These are phyloP conservation scores for Taphrina wiesneri DNA, from an alignment of 1,139 yeast genomes.

Conservation along the genomic window DNA sequence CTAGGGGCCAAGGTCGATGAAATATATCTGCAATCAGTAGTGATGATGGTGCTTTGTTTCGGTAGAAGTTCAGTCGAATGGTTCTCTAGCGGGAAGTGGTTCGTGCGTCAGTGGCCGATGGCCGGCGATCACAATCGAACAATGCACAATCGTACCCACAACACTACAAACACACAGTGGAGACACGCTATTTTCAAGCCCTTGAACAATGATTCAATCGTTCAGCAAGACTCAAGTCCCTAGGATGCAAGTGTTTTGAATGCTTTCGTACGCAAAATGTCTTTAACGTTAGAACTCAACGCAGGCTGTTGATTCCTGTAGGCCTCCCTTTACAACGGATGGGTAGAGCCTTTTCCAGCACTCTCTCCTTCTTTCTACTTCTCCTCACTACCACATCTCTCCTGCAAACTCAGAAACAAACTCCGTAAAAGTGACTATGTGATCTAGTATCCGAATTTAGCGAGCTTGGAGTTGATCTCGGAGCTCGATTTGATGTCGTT, in stretches of 20 bases:
- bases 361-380: constrained; percentile 1
- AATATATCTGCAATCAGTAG: too few relatives aligned
- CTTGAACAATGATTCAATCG: too few relatives aligned
- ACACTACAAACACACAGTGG: neutral
- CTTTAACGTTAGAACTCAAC: constrained; percentile 5
- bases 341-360: neutral
- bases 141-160: neutral
- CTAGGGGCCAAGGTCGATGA: too few relatives aligned
- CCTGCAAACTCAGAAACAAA: neutral
- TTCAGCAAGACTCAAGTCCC: neutral
- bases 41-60: neutral
- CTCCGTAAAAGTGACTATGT: neutral
- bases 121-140: neutral
- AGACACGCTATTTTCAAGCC: too few relatives aligned
- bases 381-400: neutral
- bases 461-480: constrained; percentile 72
- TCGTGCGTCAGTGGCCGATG: constrained; percentile 6
- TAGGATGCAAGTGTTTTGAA: neutral
- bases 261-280: constrained; percentile 15
- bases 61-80: neutral
- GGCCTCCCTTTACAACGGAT: neutral
- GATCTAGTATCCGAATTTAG: constrained; percentile 73
- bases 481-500: constrained; percentile 82
- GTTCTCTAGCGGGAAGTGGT: neutral
- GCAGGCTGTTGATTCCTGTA: constrained; percentile 4